These are phyloP conservation scores for Vanilla planifolia DNA, from an alignment of 106 monocot species.

Conservation along the genomic window DNA sequence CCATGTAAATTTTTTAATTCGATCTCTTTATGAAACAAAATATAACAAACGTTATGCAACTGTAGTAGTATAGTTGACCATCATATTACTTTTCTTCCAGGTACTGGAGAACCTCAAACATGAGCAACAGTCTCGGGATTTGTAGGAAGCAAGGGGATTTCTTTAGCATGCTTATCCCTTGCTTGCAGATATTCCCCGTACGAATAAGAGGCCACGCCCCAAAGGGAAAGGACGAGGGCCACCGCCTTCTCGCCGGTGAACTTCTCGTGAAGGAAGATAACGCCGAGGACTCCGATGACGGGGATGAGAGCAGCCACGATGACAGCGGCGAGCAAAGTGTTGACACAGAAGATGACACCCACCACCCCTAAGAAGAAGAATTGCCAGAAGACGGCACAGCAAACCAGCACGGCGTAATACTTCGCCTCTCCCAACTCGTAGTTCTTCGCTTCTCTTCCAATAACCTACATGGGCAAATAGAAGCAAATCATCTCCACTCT, in stretches of 20 bases:
- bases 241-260: slow-evolving; percentile 23
- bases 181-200: slow-evolving; percentile 16
- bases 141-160: too few relatives aligned
- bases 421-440: slow-evolving; percentile 3
- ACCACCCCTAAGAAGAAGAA: slow-evolving; percentile 11
- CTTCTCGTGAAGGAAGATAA: slow-evolving; percentile 20
- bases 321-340: slow-evolving; percentile 18
- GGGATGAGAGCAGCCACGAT: slow-evolving; percentile 17
- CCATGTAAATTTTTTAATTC: too few relatives aligned
- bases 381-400: background rate
- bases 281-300: slow-evolving; percentile 3
- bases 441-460: background rate
- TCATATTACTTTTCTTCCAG: too few relatives aligned
- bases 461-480: background rate
- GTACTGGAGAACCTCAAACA: too few relatives aligned
- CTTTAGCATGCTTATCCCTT: background rate
- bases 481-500: too few relatives aligned
- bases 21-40: too few relatives aligned
- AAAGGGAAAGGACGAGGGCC: slow-evolving; percentile 17
- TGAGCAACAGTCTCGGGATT: too few relatives aligned
- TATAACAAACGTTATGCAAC: too few relatives aligned
- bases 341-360: slow-evolving; percentile 17
- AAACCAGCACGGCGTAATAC: background rate
- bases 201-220: slow-evolving; percentile 26
- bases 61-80: too few relatives aligned